phyloP scores from a whole-genome alignment of 768 basidiomycete species.

The Leccinum boreale region DNA sequence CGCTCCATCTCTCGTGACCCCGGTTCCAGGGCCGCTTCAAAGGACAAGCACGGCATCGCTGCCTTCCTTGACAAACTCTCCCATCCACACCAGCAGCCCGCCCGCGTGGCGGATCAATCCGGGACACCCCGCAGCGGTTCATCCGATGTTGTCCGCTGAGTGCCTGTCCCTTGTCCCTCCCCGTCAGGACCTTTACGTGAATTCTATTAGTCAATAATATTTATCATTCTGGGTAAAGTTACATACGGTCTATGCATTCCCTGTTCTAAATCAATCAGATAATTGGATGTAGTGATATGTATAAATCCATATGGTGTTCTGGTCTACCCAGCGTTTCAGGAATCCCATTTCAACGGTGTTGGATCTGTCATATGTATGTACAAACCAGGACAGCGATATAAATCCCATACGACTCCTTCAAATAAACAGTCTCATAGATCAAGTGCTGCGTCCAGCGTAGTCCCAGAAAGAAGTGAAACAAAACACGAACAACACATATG shows the following conservation, averaged over 20 bases:
- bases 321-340: background rate
- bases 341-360: background rate
- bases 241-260: background rate
- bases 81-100: slow-evolving; percentile 20
- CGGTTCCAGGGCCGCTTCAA: slow-evolving; percentile 19
- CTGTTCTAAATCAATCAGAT: background rate
- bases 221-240: background rate
- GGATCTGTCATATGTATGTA: background rate
- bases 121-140: background rate
- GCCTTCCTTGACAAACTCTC: slow-evolving; percentile 29
- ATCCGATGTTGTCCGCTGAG: background rate
- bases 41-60: slow-evolving; percentile 31
- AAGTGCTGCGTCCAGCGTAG: slow-evolving; percentile 10
- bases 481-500: slow-evolving; percentile 8
- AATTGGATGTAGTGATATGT: background rate
- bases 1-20: slow-evolving; percentile 34
- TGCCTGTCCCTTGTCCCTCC: background rate
- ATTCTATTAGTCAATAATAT: background rate
- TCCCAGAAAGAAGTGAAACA: slow-evolving; percentile 9
- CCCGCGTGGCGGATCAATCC: background rate
- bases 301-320: background rate
- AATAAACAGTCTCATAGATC: slow-evolving; percentile 1
- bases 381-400: background rate
- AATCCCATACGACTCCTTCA: background rate
- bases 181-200: background rate